A percentile compares a stretch with the other conserved stretches of the same genome.
phyloP scores from a whole-genome alignment of 2,329 filamentous ascomycete species.

The Lachnellula hyalina region DNA sequence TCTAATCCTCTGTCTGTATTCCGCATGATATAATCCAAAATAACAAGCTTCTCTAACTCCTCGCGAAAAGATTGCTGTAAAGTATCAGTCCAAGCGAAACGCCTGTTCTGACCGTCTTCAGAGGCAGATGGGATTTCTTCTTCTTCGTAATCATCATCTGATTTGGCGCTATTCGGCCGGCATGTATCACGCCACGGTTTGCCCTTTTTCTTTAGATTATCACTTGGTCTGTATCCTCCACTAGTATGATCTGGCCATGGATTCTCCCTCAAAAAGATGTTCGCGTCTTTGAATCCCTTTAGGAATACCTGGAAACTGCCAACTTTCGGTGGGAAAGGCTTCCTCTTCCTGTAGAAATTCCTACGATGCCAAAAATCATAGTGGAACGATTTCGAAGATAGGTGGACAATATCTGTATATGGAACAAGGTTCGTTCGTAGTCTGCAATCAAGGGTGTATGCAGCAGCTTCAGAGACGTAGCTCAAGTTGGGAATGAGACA shows the following conservation, averaged over 20 bases:
- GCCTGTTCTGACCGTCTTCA: slow-evolving; percentile 20
- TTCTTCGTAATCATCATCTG: slow-evolving; percentile 55
- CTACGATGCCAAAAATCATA: slow-evolving; percentile 97
- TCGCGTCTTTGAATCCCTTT: slow-evolving; percentile 95
- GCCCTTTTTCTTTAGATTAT: slow-evolving; percentile 62
- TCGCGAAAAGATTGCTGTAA: slow-evolving; percentile 91
- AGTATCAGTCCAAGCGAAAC: slow-evolving; percentile 79
- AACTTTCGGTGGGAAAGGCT: slow-evolving; percentile 78
- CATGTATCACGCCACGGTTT: slow-evolving; percentile 79
- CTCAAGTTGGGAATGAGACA: slow-evolving; percentile 95
- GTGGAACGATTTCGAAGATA: slow-evolving; percentile 95
- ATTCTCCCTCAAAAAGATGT: slow-evolving; percentile 87
- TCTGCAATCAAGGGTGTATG: slow-evolving; percentile 89
- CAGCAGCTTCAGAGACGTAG: slow-evolving; percentile 95
- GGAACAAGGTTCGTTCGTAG: slow-evolving; percentile 88
- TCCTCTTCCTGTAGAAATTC: slow-evolving; percentile 82
- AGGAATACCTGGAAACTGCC: slow-evolving; percentile 98
- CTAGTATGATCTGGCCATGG: slow-evolving; percentile 86
- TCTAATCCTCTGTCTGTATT: slow-evolving; percentile 95
- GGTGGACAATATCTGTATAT: slow-evolving; percentile 89
- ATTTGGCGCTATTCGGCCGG: slow-evolving; percentile 53
- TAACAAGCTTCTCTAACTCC: slow-evolving; percentile 93
- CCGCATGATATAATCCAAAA: slow-evolving; percentile 97
- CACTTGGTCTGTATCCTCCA: slow-evolving; percentile 60
- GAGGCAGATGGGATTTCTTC: slow-evolving; percentile 36